Percentiles rank a stretch among this genome's conserved stretches.
Conservation (phyloP, 495 filamentous ascomycete genomes). For the Copromyces sp. region DNA sequence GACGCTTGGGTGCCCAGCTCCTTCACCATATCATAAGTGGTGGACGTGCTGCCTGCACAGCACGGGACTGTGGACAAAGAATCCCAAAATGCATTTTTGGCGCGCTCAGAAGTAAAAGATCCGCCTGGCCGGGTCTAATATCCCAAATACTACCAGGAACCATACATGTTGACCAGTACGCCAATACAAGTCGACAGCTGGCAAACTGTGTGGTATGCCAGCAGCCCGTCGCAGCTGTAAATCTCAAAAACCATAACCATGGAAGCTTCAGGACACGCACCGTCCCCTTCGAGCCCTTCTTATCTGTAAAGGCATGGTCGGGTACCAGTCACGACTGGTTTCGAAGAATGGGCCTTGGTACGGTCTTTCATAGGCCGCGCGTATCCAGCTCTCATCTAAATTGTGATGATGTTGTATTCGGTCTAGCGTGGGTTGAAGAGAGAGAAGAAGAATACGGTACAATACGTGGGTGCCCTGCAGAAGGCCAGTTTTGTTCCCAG, state of each 20-base stretch:
- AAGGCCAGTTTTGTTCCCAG: no score
- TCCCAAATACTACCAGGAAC: background rate
- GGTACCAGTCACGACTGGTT: slow-evolving; percentile 4
- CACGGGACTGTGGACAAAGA: background rate
- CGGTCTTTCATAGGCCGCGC: background rate
- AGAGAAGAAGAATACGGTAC: no score
- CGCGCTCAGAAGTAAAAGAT: background rate
- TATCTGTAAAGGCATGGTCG: background rate
- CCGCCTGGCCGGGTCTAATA: background rate
- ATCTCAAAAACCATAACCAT: slow-evolving; percentile 9
- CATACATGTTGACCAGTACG: background rate
- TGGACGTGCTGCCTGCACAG: background rate
- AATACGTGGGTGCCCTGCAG: no score
- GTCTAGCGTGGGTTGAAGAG: no score
- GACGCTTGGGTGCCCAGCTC: background rate
- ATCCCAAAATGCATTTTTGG: background rate
- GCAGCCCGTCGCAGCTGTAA: slow-evolving; percentile 11
- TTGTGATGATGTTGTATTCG: no score
- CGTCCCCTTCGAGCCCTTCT: slow-evolving; percentile 1
- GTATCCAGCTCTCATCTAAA: background rate
- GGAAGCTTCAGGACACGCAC: slow-evolving; percentile 1
- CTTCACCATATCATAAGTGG: background rate
- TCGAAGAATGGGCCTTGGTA: slow-evolving; percentile 11
- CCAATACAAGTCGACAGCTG: background rate
- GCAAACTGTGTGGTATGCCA: background rate